These are phyloP conservation scores for Rickenella mellea DNA, from an alignment of 768 basidiomycete species.

Conservation along the genomic window DNA sequence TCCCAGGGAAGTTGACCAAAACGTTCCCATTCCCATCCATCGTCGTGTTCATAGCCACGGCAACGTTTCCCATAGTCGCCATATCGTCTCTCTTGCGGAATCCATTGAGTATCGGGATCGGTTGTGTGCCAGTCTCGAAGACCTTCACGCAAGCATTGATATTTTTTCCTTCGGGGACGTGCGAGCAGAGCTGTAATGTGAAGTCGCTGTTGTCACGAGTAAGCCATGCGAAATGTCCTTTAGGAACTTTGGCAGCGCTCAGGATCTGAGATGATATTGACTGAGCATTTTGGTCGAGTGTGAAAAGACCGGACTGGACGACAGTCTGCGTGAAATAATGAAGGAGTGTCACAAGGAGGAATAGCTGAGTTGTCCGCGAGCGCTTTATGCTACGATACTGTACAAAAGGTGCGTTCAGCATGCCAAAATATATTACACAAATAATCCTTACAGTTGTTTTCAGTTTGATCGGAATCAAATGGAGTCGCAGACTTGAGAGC, in stretches of 20 bases:
- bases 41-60: no score
- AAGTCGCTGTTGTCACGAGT: constrained; percentile 17
- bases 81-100: not conserved
- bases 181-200: constrained; percentile 32
- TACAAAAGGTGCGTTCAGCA: no score
- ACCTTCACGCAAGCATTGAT: constrained; percentile 7
- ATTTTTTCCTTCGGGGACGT: constrained; percentile 28
- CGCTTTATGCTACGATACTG: constrained; percentile 22
- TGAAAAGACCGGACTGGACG: constrained; percentile 38
- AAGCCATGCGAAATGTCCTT: constrained; percentile 20
- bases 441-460: no score
- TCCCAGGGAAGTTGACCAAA: not conserved
- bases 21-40: no score
- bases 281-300: constrained; percentile 32
- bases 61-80: not conserved
- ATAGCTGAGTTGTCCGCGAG: constrained; percentile 23
- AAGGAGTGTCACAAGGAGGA: constrained; percentile 41
- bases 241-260: constrained; percentile 23
- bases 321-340: constrained; percentile 45
- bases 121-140: constrained; percentile 4
- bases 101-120: not conserved
- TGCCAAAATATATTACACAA: no score
- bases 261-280: constrained; percentile 29
- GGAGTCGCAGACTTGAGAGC: no score
- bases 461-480: no score